phyloP scores from a whole-genome alignment of 345 rosid species.

The Hypericum perforatum region DNA sequence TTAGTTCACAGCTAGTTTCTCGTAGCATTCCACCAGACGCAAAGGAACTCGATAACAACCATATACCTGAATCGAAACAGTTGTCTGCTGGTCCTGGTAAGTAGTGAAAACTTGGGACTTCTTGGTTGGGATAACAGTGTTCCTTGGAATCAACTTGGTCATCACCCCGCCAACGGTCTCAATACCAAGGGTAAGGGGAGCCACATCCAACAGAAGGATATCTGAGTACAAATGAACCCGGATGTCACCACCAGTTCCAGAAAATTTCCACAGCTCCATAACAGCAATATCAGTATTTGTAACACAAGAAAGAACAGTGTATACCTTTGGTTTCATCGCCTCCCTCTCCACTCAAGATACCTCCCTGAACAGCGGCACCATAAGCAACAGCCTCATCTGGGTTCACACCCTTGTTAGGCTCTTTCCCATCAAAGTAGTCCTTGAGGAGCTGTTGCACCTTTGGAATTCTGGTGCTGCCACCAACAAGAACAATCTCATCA shows the following conservation, averaged over 20 bases:
- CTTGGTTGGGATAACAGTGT: constrained; percentile 21
- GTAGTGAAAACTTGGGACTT: constrained; percentile 28
- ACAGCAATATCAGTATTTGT: too few species aligned
- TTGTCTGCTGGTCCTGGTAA: constrained; percentile 27
- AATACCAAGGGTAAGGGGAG: constrained; percentile 22
- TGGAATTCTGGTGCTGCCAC: constrained; percentile 29
- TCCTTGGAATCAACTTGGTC: constrained; percentile 21
- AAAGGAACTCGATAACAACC: background rate
- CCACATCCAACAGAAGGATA: constrained; percentile 20
- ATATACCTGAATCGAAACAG: constrained; percentile 19
- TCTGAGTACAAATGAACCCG: constrained; percentile 3
- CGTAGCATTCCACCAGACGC: too few species aligned
- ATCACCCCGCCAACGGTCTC: constrained; percentile 23
- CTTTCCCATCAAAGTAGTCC: constrained; percentile 23
- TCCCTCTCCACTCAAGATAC: constrained; percentile 27
- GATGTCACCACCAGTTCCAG: background rate
- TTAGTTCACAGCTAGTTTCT: background rate
- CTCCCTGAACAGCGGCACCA: constrained; percentile 54
- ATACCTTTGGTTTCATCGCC: constrained; percentile 16
- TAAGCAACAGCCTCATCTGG: constrained; percentile 60
- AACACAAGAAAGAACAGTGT: background rate
- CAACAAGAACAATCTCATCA: constrained; percentile 25
- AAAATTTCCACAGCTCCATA: background rate
- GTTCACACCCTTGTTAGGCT: constrained; percentile 32
- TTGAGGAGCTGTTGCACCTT: constrained; percentile 23